A percentile compares a stretch with the other conserved stretches of the same genome.
Conservation (phyloP, 148 eudicot genomes). For the Spergularia marina region DNA sequence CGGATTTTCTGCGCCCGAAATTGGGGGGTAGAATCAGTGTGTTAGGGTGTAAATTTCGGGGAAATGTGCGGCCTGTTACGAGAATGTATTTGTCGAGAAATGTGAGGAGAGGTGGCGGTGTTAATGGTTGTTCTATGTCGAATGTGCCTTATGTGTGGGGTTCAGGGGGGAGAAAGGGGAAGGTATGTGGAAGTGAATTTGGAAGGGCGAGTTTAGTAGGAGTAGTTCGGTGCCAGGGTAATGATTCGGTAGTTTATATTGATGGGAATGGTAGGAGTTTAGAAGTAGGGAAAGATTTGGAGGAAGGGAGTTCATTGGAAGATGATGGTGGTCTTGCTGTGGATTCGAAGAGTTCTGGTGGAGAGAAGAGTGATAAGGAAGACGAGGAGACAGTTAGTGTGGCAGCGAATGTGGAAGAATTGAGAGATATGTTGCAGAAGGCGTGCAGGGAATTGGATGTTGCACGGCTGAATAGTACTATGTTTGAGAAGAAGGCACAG, state of each 20-base stretch:
- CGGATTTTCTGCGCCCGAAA: conserved; percentile 28
- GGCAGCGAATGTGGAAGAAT: conserved; percentile 51
- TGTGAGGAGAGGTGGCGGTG: conserved; percentile 34
- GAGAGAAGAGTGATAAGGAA: conserved; percentile 43
- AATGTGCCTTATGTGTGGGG: conserved; percentile 20
- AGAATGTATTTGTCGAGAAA: conserved; percentile 36
- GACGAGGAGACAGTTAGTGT: conserved; percentile 40
- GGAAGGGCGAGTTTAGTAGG: conserved; percentile 30
- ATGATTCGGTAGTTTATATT: conserved; percentile 60
- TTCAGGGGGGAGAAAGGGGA: conserved; percentile 24
- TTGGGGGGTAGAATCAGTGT: conserved; percentile 32
- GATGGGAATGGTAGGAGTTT: conserved; percentile 54
- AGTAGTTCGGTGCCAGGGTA: conserved; percentile 53
- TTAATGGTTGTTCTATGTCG: conserved; percentile 7
- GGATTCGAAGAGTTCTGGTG: conserved; percentile 40
- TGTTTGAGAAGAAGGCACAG: conserved; percentile 92
- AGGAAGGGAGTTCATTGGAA: conserved; percentile 33
- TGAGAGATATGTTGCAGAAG: conserved; percentile 61
- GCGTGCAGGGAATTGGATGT: conserved; percentile 78
- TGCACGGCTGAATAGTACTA: conserved; percentile 65
- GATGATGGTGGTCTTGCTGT: conserved; percentile 17
- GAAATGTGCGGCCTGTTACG: conserved; percentile 30
- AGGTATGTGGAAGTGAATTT: conserved; percentile 23
- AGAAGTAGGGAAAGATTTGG: conserved; percentile 34
- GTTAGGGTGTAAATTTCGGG: conserved; percentile 33